phyloP scores from a whole-genome alignment of 192 early-diverging fungal genomes.

The Coemansia sp. region DNA sequence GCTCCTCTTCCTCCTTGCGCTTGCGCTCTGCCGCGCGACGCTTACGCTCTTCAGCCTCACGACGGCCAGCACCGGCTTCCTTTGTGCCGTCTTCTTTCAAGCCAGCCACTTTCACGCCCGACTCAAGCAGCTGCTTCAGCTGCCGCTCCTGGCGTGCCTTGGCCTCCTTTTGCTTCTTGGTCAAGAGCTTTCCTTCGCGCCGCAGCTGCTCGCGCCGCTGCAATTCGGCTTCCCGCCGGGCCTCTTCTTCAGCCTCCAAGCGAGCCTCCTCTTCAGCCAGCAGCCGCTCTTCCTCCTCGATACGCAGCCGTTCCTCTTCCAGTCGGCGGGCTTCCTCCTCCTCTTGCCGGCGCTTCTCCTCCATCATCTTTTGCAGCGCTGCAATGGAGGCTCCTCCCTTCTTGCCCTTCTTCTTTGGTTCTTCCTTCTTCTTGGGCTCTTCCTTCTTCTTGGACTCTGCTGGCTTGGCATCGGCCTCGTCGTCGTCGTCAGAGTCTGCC shows the following conservation, averaged over 20 bases:
- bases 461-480: conserved; percentile 2
- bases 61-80: conserved; percentile 4
- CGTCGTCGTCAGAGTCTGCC: conserved; percentile 30
- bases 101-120: conserved; percentile 73
- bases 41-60: conserved; percentile 47
- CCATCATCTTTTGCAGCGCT: conserved; percentile 55
- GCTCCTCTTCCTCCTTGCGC: conserved; percentile 38
- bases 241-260: conserved; percentile 70
- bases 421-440: conserved; percentile 23
- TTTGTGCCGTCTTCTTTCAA: conserved; percentile 24
- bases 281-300: conserved; percentile 68
- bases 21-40: conserved; percentile 36
- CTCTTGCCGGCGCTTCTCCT: conserved; percentile 60
- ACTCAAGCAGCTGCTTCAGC: conserved; percentile 70
- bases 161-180: conserved; percentile 88
- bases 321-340: conserved; percentile 73
- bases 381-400: conserved; percentile 44
- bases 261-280: conserved; percentile 69
- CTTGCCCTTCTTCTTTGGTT: conserved; percentile 21
- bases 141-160: conserved; percentile 66
- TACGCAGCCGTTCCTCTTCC: conserved; percentile 66
- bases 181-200: conserved; percentile 89
- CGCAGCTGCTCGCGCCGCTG: conserved; percentile 85
- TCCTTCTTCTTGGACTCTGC: conserved; percentile 13
- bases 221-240: conserved; percentile 70